Evolutionary conservation across 495 filamentous ascomycete genomes (phyloP), one percentile per base, ranked within the genome.

Genomic region (Podospora didyma): DNA sequence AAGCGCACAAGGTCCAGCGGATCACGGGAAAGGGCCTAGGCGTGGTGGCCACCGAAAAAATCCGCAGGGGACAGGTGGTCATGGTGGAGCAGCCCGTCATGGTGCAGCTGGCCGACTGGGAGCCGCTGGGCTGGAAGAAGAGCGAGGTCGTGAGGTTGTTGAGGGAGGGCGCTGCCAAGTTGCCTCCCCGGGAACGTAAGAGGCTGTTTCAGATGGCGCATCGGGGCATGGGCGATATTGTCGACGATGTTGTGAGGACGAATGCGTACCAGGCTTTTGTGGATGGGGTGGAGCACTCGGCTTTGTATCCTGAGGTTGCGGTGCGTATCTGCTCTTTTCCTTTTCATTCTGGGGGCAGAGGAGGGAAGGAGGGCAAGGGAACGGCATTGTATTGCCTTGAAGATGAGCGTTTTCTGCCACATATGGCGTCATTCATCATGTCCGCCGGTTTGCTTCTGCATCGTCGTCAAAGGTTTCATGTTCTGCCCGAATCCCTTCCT

Each of bases 201-300:
- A 64, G 62, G 26, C 44, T 58, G 16, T 42, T 51, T 14, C 44
- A 49, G 45, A 49, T 52, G 44, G 59, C 59, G 17, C 22, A 26
- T 34, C 39, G 49, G 59, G 49, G 48, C 2, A 53, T 44, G 53
- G 66, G 59, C 1, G 67, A 68, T 22, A 51, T 70, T 10, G 47
- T 71, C 0, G 63, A 69, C 11, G 69, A 71, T 46, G 64, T 71
- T 6, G 46, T 71, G 23, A 62, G 62, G 17, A 71, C 69, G 11
- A 71, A 71, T 46, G 49, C 63, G 1, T 71, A 69, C 48, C 59
- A 61, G 1, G 60, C 69, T 2, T 45, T 60, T 9, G 12, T 71
- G 1, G 46, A 58, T 16, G 58, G 56, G 1, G 58, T 66, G 10
- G 57, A 56, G 7, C 64, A 71, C 55, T 61, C 64, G 22, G 69